Conservation (phyloP, 2,329 filamentous ascomycete species). For the Xylaria sp. region DNA sequence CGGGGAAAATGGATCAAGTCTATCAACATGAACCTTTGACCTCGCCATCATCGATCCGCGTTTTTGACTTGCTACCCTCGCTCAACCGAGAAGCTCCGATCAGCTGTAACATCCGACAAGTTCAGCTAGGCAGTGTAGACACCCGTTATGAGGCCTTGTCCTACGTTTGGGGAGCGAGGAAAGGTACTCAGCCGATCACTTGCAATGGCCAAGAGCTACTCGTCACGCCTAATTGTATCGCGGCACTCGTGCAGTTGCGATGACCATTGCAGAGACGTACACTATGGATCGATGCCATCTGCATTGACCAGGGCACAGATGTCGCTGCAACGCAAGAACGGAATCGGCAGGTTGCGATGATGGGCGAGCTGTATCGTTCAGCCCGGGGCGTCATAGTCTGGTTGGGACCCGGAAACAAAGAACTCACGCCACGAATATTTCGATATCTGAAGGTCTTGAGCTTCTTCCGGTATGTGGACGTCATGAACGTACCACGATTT, state of each 20-base stretch:
- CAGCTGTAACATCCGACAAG: background rate
- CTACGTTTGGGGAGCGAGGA: constrained; percentile 31
- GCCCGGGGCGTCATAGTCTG: constrained; percentile 38
- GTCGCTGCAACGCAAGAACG: constrained; percentile 30
- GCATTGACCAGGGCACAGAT: constrained; percentile 39
- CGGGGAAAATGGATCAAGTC: constrained; percentile 3
- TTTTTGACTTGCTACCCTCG: constrained; percentile 1
- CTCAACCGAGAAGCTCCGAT: constrained; percentile 4
- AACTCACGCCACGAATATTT: constrained; percentile 1
- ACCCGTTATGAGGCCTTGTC: constrained; percentile 36
- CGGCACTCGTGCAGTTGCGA: constrained; percentile 25
- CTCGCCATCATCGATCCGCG: background rate
- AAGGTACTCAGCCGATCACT: constrained; percentile 16
- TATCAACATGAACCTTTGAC: constrained; percentile 6
- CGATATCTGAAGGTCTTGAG: background rate
- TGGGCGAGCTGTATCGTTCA: constrained; percentile 39
- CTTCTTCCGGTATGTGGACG: background rate
- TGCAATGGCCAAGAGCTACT: constrained; percentile 26
- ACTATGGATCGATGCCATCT: constrained; percentile 40
- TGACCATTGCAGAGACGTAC: constrained; percentile 5
- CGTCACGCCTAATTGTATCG: constrained; percentile 29
- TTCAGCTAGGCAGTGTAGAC: background rate
- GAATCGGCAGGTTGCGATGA: constrained; percentile 38
- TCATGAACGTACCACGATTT: background rate
- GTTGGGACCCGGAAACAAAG: constrained; percentile 30